phyloP scores from a whole-genome alignment of 1,284 basidiomycete species.

The Apiotrichum gamsii region DNA sequence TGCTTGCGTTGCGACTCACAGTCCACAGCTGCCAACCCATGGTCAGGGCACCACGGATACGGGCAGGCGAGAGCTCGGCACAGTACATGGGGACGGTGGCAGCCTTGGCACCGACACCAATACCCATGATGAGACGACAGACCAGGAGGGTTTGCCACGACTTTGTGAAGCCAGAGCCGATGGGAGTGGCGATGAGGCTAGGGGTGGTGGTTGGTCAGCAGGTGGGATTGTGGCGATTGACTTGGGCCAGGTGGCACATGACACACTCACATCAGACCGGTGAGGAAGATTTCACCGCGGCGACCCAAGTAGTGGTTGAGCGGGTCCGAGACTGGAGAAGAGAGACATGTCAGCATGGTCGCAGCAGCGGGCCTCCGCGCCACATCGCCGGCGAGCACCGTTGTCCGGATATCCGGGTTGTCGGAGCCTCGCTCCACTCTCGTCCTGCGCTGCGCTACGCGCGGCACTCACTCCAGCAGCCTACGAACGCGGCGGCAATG shows the following conservation, averaged over 20 bases:
- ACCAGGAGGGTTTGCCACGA: constrained; percentile 54
- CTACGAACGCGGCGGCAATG: constrained; percentile 49
- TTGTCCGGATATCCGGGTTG: too few species aligned
- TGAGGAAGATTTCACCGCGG: constrained; percentile 69
- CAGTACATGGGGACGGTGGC: constrained; percentile 51
- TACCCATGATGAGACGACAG: constrained; percentile 44
- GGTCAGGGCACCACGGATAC: constrained; percentile 51
- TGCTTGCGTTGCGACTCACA: too few species aligned
- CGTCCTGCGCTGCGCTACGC: too few species aligned
- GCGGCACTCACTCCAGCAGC: constrained; percentile 25
- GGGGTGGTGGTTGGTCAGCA: too few species aligned
- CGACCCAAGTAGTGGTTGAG: constrained; percentile 65
- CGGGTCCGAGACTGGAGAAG: constrained; percentile 55
- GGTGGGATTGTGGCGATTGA: too few species aligned
- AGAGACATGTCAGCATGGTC: constrained; percentile 49
- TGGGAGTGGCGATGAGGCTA: constrained; percentile 48
- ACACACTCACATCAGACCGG: constrained; percentile 57
- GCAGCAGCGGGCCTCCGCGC: too few species aligned
- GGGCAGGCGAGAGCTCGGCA: constrained; percentile 43
- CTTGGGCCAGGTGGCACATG: too few species aligned
- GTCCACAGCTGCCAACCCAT: constrained; percentile 45
- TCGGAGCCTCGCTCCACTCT: constrained; percentile 59
- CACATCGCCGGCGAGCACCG: too few species aligned
- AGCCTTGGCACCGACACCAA: constrained; percentile 44
- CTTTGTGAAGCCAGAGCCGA: constrained; percentile 52